Base-by-base conservation (phyloP, 306 rosid species). In the Cucurbita maxima region DNA sequence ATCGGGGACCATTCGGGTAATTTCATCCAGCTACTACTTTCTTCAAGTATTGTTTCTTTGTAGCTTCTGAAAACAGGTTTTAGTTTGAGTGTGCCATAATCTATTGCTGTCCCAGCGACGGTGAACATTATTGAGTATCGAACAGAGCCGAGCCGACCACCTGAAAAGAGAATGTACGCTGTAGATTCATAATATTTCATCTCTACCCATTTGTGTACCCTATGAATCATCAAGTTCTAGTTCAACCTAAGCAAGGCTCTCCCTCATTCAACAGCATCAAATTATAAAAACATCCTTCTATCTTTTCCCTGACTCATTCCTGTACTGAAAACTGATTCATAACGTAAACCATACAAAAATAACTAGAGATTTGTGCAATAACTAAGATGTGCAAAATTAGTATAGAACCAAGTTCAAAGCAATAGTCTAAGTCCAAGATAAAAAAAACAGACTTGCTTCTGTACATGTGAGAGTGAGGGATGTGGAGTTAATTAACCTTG, bases 1-100 rank as follows among this genome's bases (percentile, higher is more conserved):
- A 94, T 89, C 0, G 97, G 99, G 22, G 88, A 91, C 99, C 99
- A 94, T 63, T 91, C 92, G 0, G 99, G 99, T 84, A 85, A 76
- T 76, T 81, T 88, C 41, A 89, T 79, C 94, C 86, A 91, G 63
- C 61, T 81, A 54, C 75, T 79, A 52, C 73, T 83, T 81, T 85
- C 84, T 71, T 80, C 81, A 19, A 71, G 43, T 75, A 80, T 61
- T 69, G 88, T 82, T 68, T 87, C 84, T 57, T 38, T 51, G 61
- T 73, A 85, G 82, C 82, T 82, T 75, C 82, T 78, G 67, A 82
- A 60, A 41, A 58, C 53, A 30, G 87, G 83, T 78, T 71, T 87
- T 57, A 82, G 64, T 77, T 74, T 89, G 19, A 84, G 70, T n/a
- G 75, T 60, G 52, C 82, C 78, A 72, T 58, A 94, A 78, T 94